A percentile compares a stretch with the other conserved stretches of the same genome.
These are phyloP conservation scores for Candida glucosophila DNA, from an alignment of 1,139 yeast species.

Conservation along the genomic window DNA sequence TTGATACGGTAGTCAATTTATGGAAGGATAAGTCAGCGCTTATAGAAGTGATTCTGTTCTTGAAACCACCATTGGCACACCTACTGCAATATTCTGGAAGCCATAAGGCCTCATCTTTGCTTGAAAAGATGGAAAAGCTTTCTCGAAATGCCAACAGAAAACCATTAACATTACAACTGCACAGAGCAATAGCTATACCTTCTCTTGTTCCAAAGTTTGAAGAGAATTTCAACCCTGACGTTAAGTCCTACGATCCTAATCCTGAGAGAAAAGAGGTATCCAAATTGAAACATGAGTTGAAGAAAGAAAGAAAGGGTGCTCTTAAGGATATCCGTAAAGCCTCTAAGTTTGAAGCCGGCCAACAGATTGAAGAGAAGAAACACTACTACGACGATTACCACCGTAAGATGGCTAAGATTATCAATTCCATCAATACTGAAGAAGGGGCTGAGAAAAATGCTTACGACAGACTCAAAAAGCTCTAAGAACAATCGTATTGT, in stretches of 20 bases:
- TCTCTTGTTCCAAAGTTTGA: constrained; percentile 87
- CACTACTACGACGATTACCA: constrained; percentile 72
- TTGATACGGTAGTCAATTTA: constrained; percentile 23
- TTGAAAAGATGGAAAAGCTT: constrained; percentile 44
- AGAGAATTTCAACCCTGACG: constrained; percentile 92
- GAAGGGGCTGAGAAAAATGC: constrained; percentile 93
- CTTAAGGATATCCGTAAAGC: constrained; percentile 88
- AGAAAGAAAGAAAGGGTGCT: constrained; percentile 85
- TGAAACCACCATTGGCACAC: constrained; percentile 28
- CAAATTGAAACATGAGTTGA: constrained; percentile 76
- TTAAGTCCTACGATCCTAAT: constrained; percentile 83
- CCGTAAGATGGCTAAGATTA: constrained; percentile 78
- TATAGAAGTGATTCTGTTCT: constrained; percentile 45
- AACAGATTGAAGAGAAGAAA: constrained; percentile 73
- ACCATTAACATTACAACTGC: constrained; percentile 83
- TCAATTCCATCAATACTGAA: constrained; percentile 78
- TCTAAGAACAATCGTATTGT: too few species aligned
- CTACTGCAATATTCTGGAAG: constrained; percentile 28
- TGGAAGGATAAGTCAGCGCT: constrained; percentile 67
- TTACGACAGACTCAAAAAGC: constrained; percentile 77
- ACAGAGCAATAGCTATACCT: constrained; percentile 77
- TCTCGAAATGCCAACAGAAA: constrained; percentile 38
- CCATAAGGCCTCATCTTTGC: constrained; percentile 18
- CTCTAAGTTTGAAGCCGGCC: constrained; percentile 77
- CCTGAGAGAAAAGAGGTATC: constrained; percentile 71